Evolutionary conservation across 192 early-diverging fungal genomes (phyloP), one percentile per base, ranked within the genome.

Genomic region (Entomortierella chlamydospora): DNA sequence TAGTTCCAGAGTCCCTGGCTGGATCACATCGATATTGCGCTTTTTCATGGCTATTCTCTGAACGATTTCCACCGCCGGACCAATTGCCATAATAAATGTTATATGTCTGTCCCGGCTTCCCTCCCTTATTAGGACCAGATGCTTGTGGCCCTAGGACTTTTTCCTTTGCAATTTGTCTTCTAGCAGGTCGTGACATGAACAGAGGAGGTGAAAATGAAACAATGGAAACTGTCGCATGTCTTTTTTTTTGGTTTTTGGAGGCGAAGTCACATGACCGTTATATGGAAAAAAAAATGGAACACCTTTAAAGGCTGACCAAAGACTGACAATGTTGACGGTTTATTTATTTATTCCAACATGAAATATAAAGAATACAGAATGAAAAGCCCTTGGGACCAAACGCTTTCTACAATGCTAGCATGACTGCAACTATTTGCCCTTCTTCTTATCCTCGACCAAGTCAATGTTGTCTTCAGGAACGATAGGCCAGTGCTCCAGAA

Each of bases 391-490:
- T n/a, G n/a, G n/a, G n/a, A n/a, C n/a, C n/a, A n/a, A n/a, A n/a
- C n/a, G n/a, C n/a, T n/a, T n/a, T n/a, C n/a, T n/a, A n/a, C n/a
- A n/a, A n/a, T n/a, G n/a, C n/a, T n/a, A n/a, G n/a, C n/a, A n/a
- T n/a, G n/a, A n/a, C n/a, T n/a, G n/a, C n/a, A 37, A 37, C 34
- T 83, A 85, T 71, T 89, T 87, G 74, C 84, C 83, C 78, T 91
- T 89, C 87, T 95, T 95, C 74, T 93, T 91, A 37, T 91, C 92
- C 54, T 93, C 90, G 20, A 90, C 85, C 34, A 87, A 72, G 57
- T 94, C 94, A 54, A 95, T 89, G 70, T 93, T 93, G 26, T 93
- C 91, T 52, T 86, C 85, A 20, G 93, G 92, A 82, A 93, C 90
- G 31, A 89, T 57, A 18, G 90, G 85, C 88, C 90, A 96, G 34